phyloP scores from a whole-genome alignment of 495 filamentous ascomycete genomes.

The Elasticomyces elasticus region DNA sequence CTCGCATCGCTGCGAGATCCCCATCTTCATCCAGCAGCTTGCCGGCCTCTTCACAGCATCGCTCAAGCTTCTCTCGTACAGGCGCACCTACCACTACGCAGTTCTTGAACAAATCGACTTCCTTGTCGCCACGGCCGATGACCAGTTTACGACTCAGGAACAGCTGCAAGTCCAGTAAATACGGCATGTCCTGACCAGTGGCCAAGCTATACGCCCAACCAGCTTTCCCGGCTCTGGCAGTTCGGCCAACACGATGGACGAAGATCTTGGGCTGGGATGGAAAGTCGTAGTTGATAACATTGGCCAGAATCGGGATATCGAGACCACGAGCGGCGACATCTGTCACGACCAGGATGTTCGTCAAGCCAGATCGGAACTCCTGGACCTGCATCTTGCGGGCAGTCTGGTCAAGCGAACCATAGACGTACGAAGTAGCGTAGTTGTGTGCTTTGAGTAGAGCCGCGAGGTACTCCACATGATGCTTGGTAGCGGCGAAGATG shows the following conservation, averaged over 20 bases:
- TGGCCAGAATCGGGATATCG: constrained; percentile 90
- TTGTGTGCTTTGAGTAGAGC: constrained; percentile 61
- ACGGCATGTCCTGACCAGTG: constrained; percentile 72
- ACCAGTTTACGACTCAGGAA: constrained; percentile 77
- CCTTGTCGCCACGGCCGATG: constrained; percentile 46
- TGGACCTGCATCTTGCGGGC: constrained; percentile 84
- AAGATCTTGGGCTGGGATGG: constrained; percentile 94
- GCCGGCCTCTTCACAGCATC: constrained; percentile 64
- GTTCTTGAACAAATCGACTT: constrained; percentile 57
- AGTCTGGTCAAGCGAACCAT: constrained; percentile 86
- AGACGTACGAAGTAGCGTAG: constrained; percentile 83
- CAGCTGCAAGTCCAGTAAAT: constrained; percentile 87
- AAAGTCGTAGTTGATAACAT: constrained; percentile 99
- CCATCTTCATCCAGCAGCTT: constrained; percentile 63
- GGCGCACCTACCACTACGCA: constrained; percentile 73
- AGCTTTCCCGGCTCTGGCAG: constrained; percentile 78
- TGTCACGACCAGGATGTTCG: constrained; percentile 91
- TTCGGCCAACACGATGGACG: constrained; percentile 90
- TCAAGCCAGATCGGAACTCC: constrained; percentile 70
- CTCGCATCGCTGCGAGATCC: constrained; percentile 60
- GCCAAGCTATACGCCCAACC: constrained; percentile 95
- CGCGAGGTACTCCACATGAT: constrained; percentile 92
- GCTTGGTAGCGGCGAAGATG: constrained; percentile 87
- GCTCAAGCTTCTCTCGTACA: constrained; percentile 57
- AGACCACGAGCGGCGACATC: constrained; percentile 96